These are phyloP conservation scores for Besnoitia besnoiti DNA, from an alignment of 169 alveolate genomes.

Conservation along the genomic window DNA sequence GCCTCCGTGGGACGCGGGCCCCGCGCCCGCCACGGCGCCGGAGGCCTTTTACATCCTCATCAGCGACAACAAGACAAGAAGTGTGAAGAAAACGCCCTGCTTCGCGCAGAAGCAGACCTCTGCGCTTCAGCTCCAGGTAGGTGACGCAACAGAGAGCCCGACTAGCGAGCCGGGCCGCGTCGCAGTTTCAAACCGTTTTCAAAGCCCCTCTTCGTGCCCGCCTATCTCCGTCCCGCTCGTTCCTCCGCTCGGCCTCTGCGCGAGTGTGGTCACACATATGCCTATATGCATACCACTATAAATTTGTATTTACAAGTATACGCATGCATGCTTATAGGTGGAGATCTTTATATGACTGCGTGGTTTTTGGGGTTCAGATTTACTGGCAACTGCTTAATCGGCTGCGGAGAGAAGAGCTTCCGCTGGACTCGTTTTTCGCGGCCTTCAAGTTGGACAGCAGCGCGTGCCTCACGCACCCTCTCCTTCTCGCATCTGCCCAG, in stretches of 20 bases:
- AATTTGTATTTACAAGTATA: too few species aligned
- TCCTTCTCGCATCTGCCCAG: slow-evolving; percentile 3
- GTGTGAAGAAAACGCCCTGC: slow-evolving; percentile 18
- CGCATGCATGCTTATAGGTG: too few species aligned
- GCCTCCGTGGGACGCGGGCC: neutral
- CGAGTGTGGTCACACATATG: neutral
- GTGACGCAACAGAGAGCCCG: too few species aligned
- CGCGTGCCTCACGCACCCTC: neutral
- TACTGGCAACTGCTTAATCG: slow-evolving; percentile 19
- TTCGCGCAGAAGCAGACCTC: slow-evolving; percentile 46
- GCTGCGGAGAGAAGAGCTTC: neutral
- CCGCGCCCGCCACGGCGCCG: neutral
- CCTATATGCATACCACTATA: neutral
- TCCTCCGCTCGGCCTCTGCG: neutral
- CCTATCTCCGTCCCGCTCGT: neutral
- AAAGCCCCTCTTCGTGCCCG: neutral
- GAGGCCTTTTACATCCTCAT: neutral
- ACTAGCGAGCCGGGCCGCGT: too few species aligned
- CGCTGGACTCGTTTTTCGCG: neutral
- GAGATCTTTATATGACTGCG: neutral
- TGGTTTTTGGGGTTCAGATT: too few species aligned
- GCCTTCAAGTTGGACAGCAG: neutral
- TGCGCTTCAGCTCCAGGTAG: slow-evolving; percentile 43
- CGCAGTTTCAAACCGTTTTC: too few species aligned
- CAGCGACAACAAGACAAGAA: slow-evolving; percentile 40